phyloP scores from a whole-genome alignment of 2,329 filamentous ascomycete genomes.

The Fusarium marasasianum region DNA sequence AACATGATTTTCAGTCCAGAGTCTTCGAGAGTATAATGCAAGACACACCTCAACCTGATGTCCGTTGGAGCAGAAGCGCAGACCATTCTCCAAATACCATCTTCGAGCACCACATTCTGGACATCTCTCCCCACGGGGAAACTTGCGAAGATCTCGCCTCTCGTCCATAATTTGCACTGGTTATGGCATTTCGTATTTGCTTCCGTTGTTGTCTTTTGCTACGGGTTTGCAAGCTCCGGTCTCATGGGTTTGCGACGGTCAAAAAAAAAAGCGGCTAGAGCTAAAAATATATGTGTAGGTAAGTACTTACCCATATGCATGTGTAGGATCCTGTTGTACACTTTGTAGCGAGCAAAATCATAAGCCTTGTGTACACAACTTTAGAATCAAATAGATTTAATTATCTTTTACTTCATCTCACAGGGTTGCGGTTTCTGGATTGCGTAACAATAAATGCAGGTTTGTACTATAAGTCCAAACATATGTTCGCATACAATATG shows the following conservation, averaged over 20 bases:
- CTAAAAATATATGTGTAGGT: not conserved
- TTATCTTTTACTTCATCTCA: not conserved
- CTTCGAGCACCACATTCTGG: slow-evolving; percentile 75
- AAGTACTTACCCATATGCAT: not conserved
- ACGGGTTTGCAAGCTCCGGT: not conserved
- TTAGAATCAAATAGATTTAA: not conserved
- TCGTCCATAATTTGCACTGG: slow-evolving; percentile 49
- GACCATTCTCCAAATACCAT: slow-evolving; percentile 79
- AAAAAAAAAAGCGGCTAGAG: slow-evolving; percentile 10
- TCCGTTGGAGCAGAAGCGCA: slow-evolving; percentile 81
- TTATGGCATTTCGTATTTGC: not conserved
- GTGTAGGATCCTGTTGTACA: not conserved
- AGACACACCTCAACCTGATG: slow-evolving; percentile 75
- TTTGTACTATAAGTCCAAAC: not conserved
- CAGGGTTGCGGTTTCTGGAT: not conserved
- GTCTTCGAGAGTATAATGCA: not conserved
- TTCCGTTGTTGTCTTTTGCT: not conserved
- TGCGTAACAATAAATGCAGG: not conserved
- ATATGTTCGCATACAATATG: not conserved
- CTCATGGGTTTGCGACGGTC: not conserved
- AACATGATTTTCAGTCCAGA: not conserved
- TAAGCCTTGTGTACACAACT: not conserved
- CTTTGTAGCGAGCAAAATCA: not conserved
- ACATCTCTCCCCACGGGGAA: slow-evolving; percentile 64
- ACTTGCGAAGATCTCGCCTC: slow-evolving; percentile 57